Evolutionary conservation across 2,329 filamentous ascomycete genomes (phyloP).

Genomic region (Talaromyces sp.): DNA sequence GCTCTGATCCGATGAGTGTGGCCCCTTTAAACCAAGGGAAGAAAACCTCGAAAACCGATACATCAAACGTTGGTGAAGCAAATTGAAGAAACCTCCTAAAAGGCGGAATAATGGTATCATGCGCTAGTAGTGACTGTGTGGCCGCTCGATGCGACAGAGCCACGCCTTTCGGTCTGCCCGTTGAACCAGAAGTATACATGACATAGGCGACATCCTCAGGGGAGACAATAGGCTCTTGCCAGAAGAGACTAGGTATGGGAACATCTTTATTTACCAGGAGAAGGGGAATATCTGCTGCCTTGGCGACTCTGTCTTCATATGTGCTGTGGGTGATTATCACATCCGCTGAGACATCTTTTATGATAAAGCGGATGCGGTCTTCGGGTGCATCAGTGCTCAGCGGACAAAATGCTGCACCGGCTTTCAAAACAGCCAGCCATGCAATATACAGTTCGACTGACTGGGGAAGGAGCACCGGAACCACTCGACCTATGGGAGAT

Average conservation of each 20-base stretch:
- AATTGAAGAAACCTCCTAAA: slow-evolving; percentile 87
- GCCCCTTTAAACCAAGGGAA: slow-evolving; percentile 73
- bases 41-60: slow-evolving; percentile 93
- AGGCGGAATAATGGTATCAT: slow-evolving; percentile 70
- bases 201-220: slow-evolving; percentile 66
- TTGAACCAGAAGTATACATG: slow-evolving; percentile 91
- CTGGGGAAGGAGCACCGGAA: slow-evolving; percentile 77
- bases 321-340: slow-evolving; percentile 62
- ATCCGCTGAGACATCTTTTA: slow-evolving; percentile 69
- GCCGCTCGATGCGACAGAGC: slow-evolving; percentile 74
- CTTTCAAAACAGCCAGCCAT: slow-evolving; percentile 72
- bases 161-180: slow-evolving; percentile 85
- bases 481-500: slow-evolving; percentile 41
- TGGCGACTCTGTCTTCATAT: slow-evolving; percentile 24
- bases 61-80: slow-evolving; percentile 88
- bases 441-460: slow-evolving; percentile 73
- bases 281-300: slow-evolving; percentile 23
- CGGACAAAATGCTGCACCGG: slow-evolving; percentile 82
- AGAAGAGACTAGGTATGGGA: slow-evolving; percentile 3
- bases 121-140: slow-evolving; percentile 77
- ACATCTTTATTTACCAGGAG: slow-evolving; percentile 26
- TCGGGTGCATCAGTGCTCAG: slow-evolving; percentile 72
- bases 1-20: slow-evolving; percentile 69
- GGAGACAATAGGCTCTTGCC: slow-evolving; percentile 26
- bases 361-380: slow-evolving; percentile 75